phyloP scores from a whole-genome alignment of 108 stramenopile species.

The Phaeodactylum tricornutum region DNA sequence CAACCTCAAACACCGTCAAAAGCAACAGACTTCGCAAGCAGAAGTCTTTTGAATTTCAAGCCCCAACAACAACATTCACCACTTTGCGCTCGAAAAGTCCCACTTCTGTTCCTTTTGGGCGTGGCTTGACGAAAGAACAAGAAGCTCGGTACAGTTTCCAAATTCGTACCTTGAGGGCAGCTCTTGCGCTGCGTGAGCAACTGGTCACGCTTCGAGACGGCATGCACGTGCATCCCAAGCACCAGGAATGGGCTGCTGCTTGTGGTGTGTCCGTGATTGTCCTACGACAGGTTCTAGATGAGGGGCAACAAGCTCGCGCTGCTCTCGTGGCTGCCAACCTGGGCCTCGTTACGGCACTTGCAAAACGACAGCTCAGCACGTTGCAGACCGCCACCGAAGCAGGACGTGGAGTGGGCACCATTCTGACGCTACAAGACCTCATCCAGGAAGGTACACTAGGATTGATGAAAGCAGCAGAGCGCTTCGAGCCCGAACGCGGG shows the following conservation, averaged over 20 bases:
- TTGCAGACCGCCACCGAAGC: conserved; percentile 31
- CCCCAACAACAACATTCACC: too few species aligned
- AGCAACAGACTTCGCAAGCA: too few species aligned
- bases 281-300: conserved; percentile 34
- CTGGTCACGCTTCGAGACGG: neutral
- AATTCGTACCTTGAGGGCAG: neutral
- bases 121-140: conserved; percentile 1
- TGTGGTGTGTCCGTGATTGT: neutral
- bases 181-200: neutral
- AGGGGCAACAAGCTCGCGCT: conserved; percentile 54
- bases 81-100: too few species aligned
- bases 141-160: neutral
- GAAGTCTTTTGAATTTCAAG: too few species aligned
- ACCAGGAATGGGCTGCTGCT: neutral
- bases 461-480: conserved; percentile 87
- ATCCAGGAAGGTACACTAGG: conserved; percentile 91
- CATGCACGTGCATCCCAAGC: neutral
- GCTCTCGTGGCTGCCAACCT: conserved; percentile 58
- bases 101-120: too few species aligned
- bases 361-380: conserved; percentile 38
- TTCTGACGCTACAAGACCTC: conserved; percentile 72
- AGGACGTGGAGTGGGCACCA: conserved; percentile 47
- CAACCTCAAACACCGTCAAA: too few species aligned
- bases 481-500: conserved; percentile 80
- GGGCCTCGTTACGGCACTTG: conserved; percentile 72